These are phyloP conservation scores for Hypoxylon sp. DNA, from an alignment of 2,329 filamentous ascomycete genomes.

Conservation along the genomic window DNA sequence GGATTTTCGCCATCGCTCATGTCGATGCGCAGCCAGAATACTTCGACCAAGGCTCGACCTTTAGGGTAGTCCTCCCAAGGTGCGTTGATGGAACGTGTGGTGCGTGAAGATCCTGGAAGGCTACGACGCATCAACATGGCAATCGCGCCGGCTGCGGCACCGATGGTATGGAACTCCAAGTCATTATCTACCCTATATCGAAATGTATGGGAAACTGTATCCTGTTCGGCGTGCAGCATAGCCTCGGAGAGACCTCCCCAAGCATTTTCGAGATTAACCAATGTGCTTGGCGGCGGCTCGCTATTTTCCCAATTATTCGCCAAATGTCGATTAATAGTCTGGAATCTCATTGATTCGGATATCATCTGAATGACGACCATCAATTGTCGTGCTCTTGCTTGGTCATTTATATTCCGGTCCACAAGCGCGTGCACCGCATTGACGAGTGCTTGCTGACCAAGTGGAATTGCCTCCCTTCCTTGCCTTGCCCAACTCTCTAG, in stretches of 20 bases:
- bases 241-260: constrained; percentile 9
- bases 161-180: constrained; percentile 1
- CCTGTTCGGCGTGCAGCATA: constrained; percentile 14
- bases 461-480: neutral
- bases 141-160: constrained; percentile 4
- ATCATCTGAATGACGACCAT: constrained; percentile 32
- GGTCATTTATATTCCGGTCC: neutral
- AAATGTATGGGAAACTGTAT: neutral
- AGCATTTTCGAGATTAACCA: neutral
- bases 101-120: neutral
- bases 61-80: constrained; percentile 12
- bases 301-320: constrained; percentile 3
- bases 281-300: neutral
- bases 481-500: neutral
- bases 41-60: constrained; percentile 19
- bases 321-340: constrained; percentile 9
- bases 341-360: constrained; percentile 17
- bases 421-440: neutral
- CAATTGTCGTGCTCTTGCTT: constrained; percentile 3
- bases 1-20: constrained; percentile 19
- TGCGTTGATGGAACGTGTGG: neutral
- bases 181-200: constrained; percentile 7
- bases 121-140: constrained; percentile 3
- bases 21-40: constrained; percentile 23
- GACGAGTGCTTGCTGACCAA: neutral